Evolutionary conservation across 1,139 yeast species (phyloP).

Genomic region (Pichia sp.): DNA sequence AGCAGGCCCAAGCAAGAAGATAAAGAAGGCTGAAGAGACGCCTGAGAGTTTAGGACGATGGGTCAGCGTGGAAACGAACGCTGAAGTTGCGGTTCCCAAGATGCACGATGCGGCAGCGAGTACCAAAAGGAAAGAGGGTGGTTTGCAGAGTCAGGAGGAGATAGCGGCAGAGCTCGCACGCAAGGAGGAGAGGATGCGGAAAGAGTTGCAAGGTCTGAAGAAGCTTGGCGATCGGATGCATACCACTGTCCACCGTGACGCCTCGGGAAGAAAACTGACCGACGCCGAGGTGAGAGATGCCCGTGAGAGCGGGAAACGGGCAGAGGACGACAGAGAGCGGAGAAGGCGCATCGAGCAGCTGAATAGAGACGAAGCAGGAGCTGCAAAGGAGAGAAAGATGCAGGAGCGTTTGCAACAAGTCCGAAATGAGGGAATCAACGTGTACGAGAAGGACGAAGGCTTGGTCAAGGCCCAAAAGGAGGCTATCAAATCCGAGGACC

Average conservation of each 20-base stretch:
- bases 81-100: neutral
- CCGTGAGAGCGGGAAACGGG: neutral
- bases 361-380: constrained; percentile 28
- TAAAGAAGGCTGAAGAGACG: neutral
- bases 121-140: constrained; percentile 20
- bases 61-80: neutral
- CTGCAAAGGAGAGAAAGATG: constrained; percentile 6
- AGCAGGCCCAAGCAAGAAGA: neutral
- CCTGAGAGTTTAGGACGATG: neutral
- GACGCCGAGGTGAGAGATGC: neutral
- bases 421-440: constrained; percentile 29
- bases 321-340: constrained; percentile 35
- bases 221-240: neutral
- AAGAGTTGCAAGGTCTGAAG: constrained; percentile 18
- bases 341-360: constrained; percentile 39
- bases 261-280: constrained; percentile 40
- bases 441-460: constrained; percentile 37
- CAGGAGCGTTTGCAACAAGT: constrained; percentile 14
- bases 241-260: constrained; percentile 56
- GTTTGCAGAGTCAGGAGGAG: constrained; percentile 20
- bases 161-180: constrained; percentile 16
- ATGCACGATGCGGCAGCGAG: constrained; percentile 7
- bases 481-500: constrained; percentile 59
- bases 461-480: constrained; percentile 37
- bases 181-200: constrained; percentile 23